These are phyloP conservation scores for Puccinia novopanici DNA, from an alignment of 1,284 basidiomycete genomes.

Conservation along the genomic window DNA sequence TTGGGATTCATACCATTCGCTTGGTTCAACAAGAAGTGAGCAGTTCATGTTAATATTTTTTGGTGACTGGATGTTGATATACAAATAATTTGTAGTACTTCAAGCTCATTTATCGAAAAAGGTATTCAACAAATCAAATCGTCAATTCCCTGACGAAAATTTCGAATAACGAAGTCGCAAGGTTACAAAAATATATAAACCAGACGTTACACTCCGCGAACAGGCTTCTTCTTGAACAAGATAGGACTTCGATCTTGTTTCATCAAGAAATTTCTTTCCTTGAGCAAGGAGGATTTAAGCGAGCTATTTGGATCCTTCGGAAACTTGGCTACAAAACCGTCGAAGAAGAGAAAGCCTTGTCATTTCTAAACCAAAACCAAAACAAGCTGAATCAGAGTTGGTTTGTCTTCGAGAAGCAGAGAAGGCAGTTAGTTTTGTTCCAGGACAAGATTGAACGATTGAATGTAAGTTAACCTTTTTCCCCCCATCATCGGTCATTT, in stretches of 20 bases:
- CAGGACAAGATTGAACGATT: not conserved
- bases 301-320: not conserved
- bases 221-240: not conserved
- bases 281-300: not conserved
- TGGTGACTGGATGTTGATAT: not conserved
- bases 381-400: not conserved
- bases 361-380: not conserved
- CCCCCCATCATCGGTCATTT: not conserved
- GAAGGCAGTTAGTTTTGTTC: constrained; percentile 1
- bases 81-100: not conserved
- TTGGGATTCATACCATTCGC: not conserved
- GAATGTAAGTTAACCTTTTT: not conserved
- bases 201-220: not conserved
- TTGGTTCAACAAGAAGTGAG: constrained; percentile 8
- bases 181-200: not conserved
- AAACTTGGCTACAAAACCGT: not conserved
- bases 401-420: not conserved
- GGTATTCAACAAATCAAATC: not conserved
- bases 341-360: not conserved
- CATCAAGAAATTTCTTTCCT: not conserved
- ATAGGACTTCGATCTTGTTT: not conserved
- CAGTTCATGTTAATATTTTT: not conserved
- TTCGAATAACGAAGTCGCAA: not conserved
- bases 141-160: not conserved
- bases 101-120: not conserved